Base-by-base conservation (phyloP, 208 protist species). In the Phytomonas sp. region DNA sequence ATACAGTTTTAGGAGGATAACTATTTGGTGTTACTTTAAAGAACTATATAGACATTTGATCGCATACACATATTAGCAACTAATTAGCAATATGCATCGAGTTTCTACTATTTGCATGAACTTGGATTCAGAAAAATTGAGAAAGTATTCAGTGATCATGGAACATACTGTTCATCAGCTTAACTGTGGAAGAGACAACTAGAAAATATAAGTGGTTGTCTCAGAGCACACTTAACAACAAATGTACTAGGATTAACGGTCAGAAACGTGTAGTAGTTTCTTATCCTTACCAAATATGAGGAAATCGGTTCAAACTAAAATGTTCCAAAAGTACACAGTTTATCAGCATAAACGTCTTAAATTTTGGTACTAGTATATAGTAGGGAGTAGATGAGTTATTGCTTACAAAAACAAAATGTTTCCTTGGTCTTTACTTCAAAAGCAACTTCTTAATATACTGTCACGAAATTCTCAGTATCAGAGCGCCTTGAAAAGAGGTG, bases 261-360 rank as follows among this genome's bases (percentile, higher is more conserved):
- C 88, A 85, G 67, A 86, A 96, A 67, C 94, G 97, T 80, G 91
- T 98, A 33, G 77, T 94, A 68, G 85, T 80, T n/a, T 89, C 97
- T 73, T 89, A 78, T 67, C 20, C 15, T 37, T 56, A 56, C 23
- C 46, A 7, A 26, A 56, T 56, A 6, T 26, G 23, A 26, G 9
- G 23, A 23, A 26, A 56, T 26, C 5, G 6, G 20, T 56, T 0
- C 13, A 56, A 56, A 1, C 11, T 56, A 26, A 56, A 56, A 56
- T 26, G 1, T 56, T 56, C 46, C 11, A 56, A 26, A 56, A 26
- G 46, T 26, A 56, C 6, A 26, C 20, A 8, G 46, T 1, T 26
- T 56, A 23, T 56, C 17, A 0, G 26, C 23, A 26, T 56, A 6
- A 56, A 11, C 1, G 17, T 26, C 20, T 23, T 56, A 8, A 4